These are phyloP conservation scores for Tolypocladium ovalisporum DNA, from an alignment of 2,329 filamentous ascomycete species.

Conservation along the genomic window DNA sequence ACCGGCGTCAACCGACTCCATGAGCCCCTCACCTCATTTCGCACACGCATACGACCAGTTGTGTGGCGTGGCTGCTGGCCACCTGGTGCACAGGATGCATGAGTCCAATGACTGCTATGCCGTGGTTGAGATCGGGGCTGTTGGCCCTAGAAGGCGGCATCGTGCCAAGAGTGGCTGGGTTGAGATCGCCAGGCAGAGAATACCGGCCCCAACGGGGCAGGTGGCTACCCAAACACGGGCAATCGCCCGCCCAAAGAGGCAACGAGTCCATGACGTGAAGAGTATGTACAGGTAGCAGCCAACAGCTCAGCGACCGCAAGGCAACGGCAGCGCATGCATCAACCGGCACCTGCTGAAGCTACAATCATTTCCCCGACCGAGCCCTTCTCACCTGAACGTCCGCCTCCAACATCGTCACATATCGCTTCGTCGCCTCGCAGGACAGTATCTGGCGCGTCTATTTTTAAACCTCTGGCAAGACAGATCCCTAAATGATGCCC, in stretches of 20 bases:
- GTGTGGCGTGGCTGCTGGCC: background rate
- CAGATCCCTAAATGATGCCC: background rate
- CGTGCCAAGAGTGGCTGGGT: background rate
- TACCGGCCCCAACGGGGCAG: background rate
- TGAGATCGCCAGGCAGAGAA: background rate
- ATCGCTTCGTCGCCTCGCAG: background rate
- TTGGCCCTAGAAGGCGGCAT: background rate
- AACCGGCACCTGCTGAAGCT: background rate
- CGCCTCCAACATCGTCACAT: background rate
- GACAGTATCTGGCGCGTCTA: background rate
- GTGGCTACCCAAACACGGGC: background rate
- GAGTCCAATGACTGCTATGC: background rate
- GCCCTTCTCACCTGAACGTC: background rate
- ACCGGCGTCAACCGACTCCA: background rate
- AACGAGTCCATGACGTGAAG: background rate
- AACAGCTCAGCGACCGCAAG: background rate
- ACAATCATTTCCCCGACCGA: background rate
- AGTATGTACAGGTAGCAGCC: background rate
- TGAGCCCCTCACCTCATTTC: background rate
- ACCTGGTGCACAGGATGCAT: background rate
- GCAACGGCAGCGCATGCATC: background rate
- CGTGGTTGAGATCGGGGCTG: background rate
- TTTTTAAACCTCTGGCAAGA: background rate
- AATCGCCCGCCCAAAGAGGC: background rate
- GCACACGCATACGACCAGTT: background rate